Base-by-base conservation (phyloP, 106 monocot species). In the Triglochin maritima region DNA sequence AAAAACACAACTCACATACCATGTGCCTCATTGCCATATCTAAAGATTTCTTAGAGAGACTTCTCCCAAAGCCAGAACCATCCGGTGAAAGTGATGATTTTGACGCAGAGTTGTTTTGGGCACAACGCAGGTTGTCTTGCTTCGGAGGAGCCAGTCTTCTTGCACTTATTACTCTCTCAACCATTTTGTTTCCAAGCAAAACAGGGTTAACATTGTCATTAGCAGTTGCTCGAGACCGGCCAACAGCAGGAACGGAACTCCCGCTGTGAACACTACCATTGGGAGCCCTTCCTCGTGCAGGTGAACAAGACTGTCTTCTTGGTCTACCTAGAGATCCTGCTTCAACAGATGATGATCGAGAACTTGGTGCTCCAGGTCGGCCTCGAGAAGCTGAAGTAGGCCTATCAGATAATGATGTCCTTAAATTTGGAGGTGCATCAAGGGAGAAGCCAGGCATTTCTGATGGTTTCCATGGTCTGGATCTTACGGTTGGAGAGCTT, bases 1-100 rank as follows among this genome's bases (percentile, higher is more conserved):
- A 63, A 63, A 6, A 0, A 44, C 5, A 47, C 47, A 4, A 17
- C 9, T 14, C 17, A 62, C 46, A 13, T 72, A 87, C 87, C 87
- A 87, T 87, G 68, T 87, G 87, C 73, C 87, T 75, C 75, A 87
- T 15, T 29, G 87, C 87, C 87, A 87, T 87, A 66, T 84, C 87
- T 11, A 87, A 65, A 10, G 84, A 87, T 63, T 80, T 87, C 71
- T 84, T 87, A 42, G 87, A 84, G 54, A 87, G 57, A 15, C 68
- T 81, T 46, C 87, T 81, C 56, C 87, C 87, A 65, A 87, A 87
- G 66, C 84, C 87, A 63, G 76, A 50, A 50, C 87, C 76, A 66
- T 87, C 83, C 17, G 80, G 75, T 17, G 80, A 78, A 2, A 57
- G 47, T 29, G 79, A 73, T 13, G 84, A 74, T 49, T 76, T 83